Base-by-base conservation (phyloP, 306 rosid genomes). In the Cicer arietinum region DNA sequence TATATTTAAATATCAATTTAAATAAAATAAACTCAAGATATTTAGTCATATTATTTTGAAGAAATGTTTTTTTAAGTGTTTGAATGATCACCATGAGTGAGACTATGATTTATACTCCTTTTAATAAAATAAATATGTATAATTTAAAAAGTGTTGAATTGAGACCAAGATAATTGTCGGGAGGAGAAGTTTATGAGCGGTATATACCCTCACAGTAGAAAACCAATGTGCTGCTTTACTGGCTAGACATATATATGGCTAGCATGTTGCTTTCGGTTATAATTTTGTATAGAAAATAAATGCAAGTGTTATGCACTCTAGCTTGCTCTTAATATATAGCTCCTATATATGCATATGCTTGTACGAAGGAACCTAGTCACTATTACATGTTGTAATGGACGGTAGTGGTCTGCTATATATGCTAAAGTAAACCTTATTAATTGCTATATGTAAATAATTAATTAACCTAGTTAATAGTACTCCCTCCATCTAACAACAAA, bases 181-280 rank as follows among this genome's bases (percentile, higher is more conserved):
- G 69, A 63, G 20, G 16, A 41, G 35, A 16, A 63, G 69, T 63
- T 16, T 41, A 14, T 63, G 12, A 37, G 68, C 37, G 56, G 56
- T 67, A 67, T 65, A 58, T 59, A 41, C 69, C 69, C 5, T 63
- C 48, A 7, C 10, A 18, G 17, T 67, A 11, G 56, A 67, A 67
- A 67, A 67, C 57, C 57, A 67, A 43, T 67, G 72, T 67, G 72
- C 72, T 67, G 6, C 71, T 44, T 66, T 65, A 20, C 35, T 41
- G 66, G 22, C 48, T 54, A 41, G 30, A 44, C 47, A 14, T 43
- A 65, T 5, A 73, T 73, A 66, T 74, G 78, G 78, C 6, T 17
- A 47, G 22, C 78, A 74, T 37, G 17, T 74, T 47, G 79, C 71
- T 74, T 74, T 48, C n/a, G 58, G 22, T 52, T 70, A 16, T 8